These are phyloP conservation scores for Gilbertella persicaria DNA, from an alignment of 371 early-diverging fungal genomes.

Conservation along the genomic window DNA sequence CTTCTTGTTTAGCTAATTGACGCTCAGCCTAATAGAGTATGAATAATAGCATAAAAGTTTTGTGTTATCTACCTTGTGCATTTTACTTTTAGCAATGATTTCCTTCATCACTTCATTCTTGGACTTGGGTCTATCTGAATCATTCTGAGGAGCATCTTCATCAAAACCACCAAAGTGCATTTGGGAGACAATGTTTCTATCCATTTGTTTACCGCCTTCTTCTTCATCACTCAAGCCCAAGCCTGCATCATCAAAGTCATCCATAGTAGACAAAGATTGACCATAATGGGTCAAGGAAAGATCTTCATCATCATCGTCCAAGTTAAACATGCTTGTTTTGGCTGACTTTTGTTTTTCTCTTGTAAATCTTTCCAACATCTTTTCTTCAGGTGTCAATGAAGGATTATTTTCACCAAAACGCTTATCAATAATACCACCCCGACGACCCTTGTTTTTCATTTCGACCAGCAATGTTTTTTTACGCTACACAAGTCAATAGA, in stretches of 20 bases:
- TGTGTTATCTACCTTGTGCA: conserved; percentile 63
- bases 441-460: conserved; percentile 66
- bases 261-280: conserved; percentile 80
- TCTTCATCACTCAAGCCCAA: conserved; percentile 71
- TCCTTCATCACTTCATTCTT: conserved; percentile 96
- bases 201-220: conserved; percentile 57
- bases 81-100: conserved; percentile 94
- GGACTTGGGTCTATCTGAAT: conserved; percentile 68
- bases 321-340: conserved; percentile 68
- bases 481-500: conserved; percentile 45
- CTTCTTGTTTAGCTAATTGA: conserved; percentile 80
- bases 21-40: conserved; percentile 64
- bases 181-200: conserved; percentile 66
- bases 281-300: conserved; percentile 87
- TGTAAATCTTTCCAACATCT: conserved; percentile 94
- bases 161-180: conserved; percentile 92
- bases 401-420: conserved; percentile 95
- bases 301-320: conserved; percentile 74
- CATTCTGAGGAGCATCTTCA: conserved; percentile 45
- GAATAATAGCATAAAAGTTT: neutral
- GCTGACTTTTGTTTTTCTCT: conserved; percentile 68
- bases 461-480: conserved; percentile 84
- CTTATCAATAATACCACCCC: conserved; percentile 84
- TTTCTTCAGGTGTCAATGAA: conserved; percentile 89
- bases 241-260: conserved; percentile 77